These are phyloP conservation scores for Sugiyamaella paludigena DNA, from an alignment of 1,139 yeast species.

Conservation along the genomic window DNA sequence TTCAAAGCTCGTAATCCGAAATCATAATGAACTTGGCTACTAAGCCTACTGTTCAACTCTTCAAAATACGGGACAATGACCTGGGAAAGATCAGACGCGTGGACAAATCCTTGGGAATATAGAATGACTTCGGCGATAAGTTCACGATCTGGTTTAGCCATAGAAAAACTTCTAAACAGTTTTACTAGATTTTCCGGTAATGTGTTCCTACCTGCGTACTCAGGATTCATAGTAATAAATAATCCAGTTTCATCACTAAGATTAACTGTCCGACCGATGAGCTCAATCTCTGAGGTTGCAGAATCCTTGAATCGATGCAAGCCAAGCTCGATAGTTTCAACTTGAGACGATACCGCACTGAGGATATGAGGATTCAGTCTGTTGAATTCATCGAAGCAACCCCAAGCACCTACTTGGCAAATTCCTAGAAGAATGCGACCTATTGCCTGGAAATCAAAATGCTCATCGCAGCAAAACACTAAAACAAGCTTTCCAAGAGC, in stretches of 20 bases:
- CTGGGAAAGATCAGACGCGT: conserved; percentile 49
- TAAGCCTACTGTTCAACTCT: conserved; percentile 41
- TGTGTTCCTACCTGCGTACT: conserved; percentile 75
- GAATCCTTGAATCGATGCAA: conserved; percentile 18
- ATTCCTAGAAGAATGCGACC: conserved; percentile 76
- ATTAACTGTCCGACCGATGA: conserved; percentile 47
- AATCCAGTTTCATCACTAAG: conserved; percentile 58
- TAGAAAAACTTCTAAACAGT: conserved; percentile 71
- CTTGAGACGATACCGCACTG: conserved; percentile 83
- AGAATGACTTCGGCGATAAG: conserved; percentile 71
- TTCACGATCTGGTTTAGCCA: conserved; percentile 69
- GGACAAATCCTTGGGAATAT: conserved; percentile 65
- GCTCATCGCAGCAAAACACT: conserved; percentile 89
- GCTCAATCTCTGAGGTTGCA: conserved; percentile 38
- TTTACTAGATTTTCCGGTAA: conserved; percentile 86
- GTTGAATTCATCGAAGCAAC: conserved; percentile 94
- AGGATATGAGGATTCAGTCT: conserved; percentile 68
- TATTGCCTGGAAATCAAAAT: conserved; percentile 80
- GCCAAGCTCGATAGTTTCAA: conserved; percentile 63
- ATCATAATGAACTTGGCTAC: conserved; percentile 75
- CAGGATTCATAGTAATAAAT: conserved; percentile 91
- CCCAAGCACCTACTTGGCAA: conserved; percentile 91
- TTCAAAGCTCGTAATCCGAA: conserved; percentile 86
- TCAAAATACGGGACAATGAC: conserved; percentile 57
- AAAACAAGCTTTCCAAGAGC: conserved; percentile 77